A percentile compares a stretch with the other conserved stretches of the same genome.
These are phyloP conservation scores for Orbilia quercus DNA, from an alignment of 2,329 filamentous ascomycete species.

Conservation along the genomic window DNA sequence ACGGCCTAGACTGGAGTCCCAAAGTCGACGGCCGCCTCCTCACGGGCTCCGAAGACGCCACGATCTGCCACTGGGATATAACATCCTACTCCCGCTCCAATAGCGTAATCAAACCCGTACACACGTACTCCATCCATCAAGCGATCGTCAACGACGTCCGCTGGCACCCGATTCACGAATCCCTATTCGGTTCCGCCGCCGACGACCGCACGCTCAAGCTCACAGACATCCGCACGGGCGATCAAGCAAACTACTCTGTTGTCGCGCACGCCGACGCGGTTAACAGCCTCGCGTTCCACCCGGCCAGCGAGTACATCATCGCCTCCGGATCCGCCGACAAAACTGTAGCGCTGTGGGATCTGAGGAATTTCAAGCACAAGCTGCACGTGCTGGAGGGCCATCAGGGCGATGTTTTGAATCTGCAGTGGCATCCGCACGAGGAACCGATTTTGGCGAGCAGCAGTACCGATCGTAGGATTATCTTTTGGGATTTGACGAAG, in stretches of 20 bases:
- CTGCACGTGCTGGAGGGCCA: slow-evolving; percentile 91
- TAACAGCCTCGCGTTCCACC: slow-evolving; percentile 95
- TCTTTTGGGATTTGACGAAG: slow-evolving; percentile 94
- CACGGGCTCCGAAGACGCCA: slow-evolving; percentile 91
- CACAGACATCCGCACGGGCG: slow-evolving; percentile 80
- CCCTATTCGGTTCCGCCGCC: slow-evolving; percentile 90
- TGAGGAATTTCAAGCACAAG: slow-evolving; percentile 89
- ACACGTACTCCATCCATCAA: slow-evolving; percentile 81
- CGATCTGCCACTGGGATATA: slow-evolving; percentile 92
- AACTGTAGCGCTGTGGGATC: slow-evolving; percentile 93
- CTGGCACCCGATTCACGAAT: slow-evolving; percentile 86
- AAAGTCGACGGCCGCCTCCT: slow-evolving; percentile 82
- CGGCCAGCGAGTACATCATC: slow-evolving; percentile 85
- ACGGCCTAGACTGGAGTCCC: slow-evolving; percentile 92
- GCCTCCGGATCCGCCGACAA: slow-evolving; percentile 96
- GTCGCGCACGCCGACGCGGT: slow-evolving; percentile 87
- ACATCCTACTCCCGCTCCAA: slow-evolving; percentile 77
- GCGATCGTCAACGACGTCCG: slow-evolving; percentile 97
- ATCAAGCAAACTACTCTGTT: slow-evolving; percentile 71
- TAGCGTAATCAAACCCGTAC: slow-evolving; percentile 75
- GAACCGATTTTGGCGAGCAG: slow-evolving; percentile 87
- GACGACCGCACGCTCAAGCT: slow-evolving; percentile 95
- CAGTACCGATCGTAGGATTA: slow-evolving; percentile 90
- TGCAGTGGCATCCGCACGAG: slow-evolving; percentile 95
- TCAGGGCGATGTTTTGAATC: slow-evolving; percentile 85